phyloP scores from a whole-genome alignment of 1,284 basidiomycete species.

The Irpex sp. region DNA sequence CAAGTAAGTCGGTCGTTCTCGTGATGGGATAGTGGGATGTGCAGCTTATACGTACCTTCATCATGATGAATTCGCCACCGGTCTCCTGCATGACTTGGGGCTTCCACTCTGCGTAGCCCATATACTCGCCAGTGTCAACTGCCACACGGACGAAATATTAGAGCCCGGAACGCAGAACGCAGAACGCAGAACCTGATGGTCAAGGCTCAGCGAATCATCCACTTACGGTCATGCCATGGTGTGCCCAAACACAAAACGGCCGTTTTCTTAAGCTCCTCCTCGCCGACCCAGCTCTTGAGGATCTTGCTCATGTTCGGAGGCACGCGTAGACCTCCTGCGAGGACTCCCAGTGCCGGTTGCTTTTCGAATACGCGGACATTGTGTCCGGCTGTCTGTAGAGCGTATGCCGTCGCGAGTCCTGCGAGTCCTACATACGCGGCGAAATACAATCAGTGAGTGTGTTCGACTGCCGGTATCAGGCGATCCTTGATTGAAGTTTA shows the following conservation, averaged over 20 bases:
- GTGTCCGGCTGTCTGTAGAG: constrained; percentile 47
- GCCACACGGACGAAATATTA: background rate
- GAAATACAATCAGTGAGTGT: background rate
- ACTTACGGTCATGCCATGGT: constrained; percentile 28
- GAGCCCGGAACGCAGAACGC: too few species aligned
- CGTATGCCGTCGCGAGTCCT: constrained; percentile 50
- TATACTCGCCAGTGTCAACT: constrained; percentile 42
- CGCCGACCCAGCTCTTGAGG: constrained; percentile 47
- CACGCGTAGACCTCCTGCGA: constrained; percentile 41
- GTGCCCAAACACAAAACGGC: constrained; percentile 29
- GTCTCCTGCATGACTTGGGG: constrained; percentile 50
- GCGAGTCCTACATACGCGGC: constrained; percentile 22
- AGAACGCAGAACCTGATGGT: too few species aligned
- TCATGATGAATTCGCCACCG: constrained; percentile 49
- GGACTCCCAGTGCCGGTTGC: constrained; percentile 26
- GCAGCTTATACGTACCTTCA: constrained; percentile 34
- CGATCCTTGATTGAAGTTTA: background rate
- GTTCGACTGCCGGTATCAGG: background rate
- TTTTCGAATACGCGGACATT: constrained; percentile 47
- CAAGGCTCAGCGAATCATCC: background rate
- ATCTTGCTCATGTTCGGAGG: constrained; percentile 53
- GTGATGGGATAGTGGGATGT: too few species aligned
- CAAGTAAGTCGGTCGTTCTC: too few species aligned
- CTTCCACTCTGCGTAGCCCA: constrained; percentile 48
- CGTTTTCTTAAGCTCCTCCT: constrained; percentile 30